Base-by-base conservation (phyloP, 768 basidiomycete species). In the Tricholomella constricta region DNA sequence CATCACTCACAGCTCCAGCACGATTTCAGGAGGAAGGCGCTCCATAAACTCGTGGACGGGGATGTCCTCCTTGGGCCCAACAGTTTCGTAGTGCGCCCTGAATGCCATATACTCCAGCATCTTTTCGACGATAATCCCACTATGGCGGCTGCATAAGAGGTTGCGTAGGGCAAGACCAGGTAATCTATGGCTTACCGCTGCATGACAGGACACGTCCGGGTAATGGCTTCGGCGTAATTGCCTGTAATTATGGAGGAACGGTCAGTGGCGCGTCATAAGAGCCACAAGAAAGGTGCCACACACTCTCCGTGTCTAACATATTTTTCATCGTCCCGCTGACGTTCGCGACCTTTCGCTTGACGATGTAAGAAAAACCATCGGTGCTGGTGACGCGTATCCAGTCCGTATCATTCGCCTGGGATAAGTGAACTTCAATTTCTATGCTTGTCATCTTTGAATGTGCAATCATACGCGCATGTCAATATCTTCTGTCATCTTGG, bases 91-190 rank as follows among this genome's bases (percentile, higher is more conserved):
- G 55, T 92, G 79, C 1, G 84, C 75, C 71, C 89, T 94, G 77
- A 89, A 94, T 27, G 82, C 75, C 73, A 96, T 89, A 65, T 93
- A 97, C 69, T 98, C 94, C 36, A 92, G 78, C 47, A 96, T 76
- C 65, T 92, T 94, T 70, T 94, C 91, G 1, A 91, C 82, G 31
- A 96, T 85, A 22, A 88, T 79, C 8, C 78, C 84, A 26, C 84
- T 85, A 57, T 17, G 20, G 22, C 25, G 4, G 9, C 15, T 10
- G 45, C 42, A 25, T 54, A n/a, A 43, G 42, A 51, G 22, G 34
- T 25, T 10, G 34, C 25, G 15, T 45, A 23, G 40, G 29, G 20
- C 36, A 32, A 34, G 35, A 7, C 36, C 29, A 43, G 38, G 45
- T 15, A n/a, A 8, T 29, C 11, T 2, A 29, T 15, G 2, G 57